phyloP scores from a whole-genome alignment of 129 eudicot genomes.

The Gnaphalium uliginosum region DNA sequence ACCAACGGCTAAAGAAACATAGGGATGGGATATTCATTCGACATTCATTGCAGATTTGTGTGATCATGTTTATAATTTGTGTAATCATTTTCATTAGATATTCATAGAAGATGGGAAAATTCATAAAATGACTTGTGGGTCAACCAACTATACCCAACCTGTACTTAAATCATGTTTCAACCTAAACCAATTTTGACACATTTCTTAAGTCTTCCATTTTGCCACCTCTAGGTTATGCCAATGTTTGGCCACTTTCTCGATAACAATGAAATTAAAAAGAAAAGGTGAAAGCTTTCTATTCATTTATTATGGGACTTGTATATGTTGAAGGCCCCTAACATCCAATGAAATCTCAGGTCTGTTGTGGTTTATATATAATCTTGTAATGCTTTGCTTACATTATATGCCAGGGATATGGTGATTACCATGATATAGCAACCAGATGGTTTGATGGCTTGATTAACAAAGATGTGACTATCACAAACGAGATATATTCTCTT shows the following conservation, averaged over 20 bases:
- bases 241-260: neutral
- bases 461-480: constrained; percentile 59
- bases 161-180: neutral
- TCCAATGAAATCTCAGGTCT: neutral
- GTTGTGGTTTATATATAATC: neutral
- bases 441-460: constrained; percentile 89
- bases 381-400: constrained; percentile 15
- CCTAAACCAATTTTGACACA: neutral
- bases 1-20: too few species aligned
- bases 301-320: neutral
- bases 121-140: neutral
- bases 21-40: too few species aligned
- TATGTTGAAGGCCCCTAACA: neutral
- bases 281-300: neutral
- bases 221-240: neutral
- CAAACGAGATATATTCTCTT: constrained; percentile 85
- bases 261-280: too few species aligned
- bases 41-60: too few species aligned
- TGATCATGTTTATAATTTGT: too few species aligned
- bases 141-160: neutral
- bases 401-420: constrained; percentile 42
- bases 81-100: neutral
- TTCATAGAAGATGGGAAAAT: neutral
- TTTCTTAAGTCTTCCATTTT: neutral
- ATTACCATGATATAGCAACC: constrained; percentile 41